Percentiles rank a stretch among this genome's conserved stretches.
phyloP scores from a whole-genome alignment of 1,284 basidiomycete genomes.

The Ganoderma boninense region DNA sequence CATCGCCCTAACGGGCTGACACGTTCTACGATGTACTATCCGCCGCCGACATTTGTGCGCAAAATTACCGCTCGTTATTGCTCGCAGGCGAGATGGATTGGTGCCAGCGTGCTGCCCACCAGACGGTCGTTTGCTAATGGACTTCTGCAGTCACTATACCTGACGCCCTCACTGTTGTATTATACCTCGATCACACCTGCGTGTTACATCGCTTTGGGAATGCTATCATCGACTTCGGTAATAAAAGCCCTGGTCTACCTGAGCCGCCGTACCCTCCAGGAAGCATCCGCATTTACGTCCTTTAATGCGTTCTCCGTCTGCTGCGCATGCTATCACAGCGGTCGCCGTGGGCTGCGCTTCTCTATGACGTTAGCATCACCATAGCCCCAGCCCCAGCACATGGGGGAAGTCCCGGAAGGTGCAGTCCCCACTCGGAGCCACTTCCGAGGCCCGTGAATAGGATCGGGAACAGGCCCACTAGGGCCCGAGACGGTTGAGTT shows the following conservation, averaged over 20 bases:
- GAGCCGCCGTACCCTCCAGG: neutral
- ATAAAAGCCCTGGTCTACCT: neutral
- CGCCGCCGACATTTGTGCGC: neutral
- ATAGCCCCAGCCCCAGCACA: neutral
- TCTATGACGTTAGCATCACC: neutral
- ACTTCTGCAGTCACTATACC: constrained; percentile 7
- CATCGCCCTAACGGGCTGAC: constrained; percentile 29
- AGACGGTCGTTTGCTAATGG: constrained; percentile 15
- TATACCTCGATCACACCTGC: constrained; percentile 14
- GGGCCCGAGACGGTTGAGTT: neutral
- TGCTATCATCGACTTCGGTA: neutral
- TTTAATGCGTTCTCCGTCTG: neutral
- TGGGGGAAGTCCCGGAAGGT: neutral
- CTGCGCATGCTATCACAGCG: neutral
- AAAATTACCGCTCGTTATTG: constrained; percentile 8
- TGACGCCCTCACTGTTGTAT: constrained; percentile 23
- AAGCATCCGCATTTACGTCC: neutral
- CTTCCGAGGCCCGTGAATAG: neutral
- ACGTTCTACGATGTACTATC: neutral
- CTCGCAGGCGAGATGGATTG: neutral
- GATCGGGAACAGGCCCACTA: neutral
- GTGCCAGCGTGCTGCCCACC: neutral
- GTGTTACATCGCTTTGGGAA: constrained; percentile 2
- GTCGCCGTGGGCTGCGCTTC: neutral
- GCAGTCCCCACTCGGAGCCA: neutral